phyloP scores from a whole-genome alignment of 179 eudicot species.

The Silene vulgaris region DNA sequence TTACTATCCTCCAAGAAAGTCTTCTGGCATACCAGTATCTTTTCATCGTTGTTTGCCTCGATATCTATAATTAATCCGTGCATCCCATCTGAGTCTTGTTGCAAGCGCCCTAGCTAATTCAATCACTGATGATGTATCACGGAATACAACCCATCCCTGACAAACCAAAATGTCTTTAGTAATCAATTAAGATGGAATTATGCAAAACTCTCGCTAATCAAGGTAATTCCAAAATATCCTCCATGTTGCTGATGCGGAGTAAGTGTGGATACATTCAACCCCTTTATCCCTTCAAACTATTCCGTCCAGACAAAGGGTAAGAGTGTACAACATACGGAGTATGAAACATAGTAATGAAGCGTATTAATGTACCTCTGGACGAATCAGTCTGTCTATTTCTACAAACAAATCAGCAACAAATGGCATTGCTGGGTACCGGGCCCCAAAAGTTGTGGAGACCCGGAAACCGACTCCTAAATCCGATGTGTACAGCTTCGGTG shows the following conservation, averaged over 20 bases:
- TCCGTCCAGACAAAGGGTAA: no score
- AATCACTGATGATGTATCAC: slow-evolving; percentile 54
- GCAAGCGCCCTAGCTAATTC: slow-evolving; percentile 63
- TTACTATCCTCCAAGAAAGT: slow-evolving; percentile 41
- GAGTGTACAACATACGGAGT: no score
- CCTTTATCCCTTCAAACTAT: not conserved
- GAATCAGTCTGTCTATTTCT: slow-evolving; percentile 90
- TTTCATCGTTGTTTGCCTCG: slow-evolving; percentile 66
- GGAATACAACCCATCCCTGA: slow-evolving; percentile 92
- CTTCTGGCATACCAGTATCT: slow-evolving; percentile 87
- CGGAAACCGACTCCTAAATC: slow-evolving; percentile 52
- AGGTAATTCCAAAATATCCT: no score
- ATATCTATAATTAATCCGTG: slow-evolving; percentile 75
- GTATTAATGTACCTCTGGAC: slow-evolving; percentile 75
- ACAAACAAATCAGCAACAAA: slow-evolving; percentile 63
- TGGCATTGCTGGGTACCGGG: slow-evolving; percentile 58
- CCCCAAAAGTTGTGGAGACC: slow-evolving; percentile 57
- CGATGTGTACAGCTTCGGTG: slow-evolving; percentile 66
- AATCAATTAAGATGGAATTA: not conserved
- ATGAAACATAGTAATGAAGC: not conserved
- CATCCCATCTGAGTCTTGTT: slow-evolving; percentile 80
- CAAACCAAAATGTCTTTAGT: not conserved
- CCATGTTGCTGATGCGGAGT: no score
- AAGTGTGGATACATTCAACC: no score
- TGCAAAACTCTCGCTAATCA: not conserved